A percentile compares a stretch with the other conserved stretches of the same genome.
Evolutionary conservation across 2,329 filamentous ascomycete species (phyloP).

Genomic region (Claviceps cyperi): DNA sequence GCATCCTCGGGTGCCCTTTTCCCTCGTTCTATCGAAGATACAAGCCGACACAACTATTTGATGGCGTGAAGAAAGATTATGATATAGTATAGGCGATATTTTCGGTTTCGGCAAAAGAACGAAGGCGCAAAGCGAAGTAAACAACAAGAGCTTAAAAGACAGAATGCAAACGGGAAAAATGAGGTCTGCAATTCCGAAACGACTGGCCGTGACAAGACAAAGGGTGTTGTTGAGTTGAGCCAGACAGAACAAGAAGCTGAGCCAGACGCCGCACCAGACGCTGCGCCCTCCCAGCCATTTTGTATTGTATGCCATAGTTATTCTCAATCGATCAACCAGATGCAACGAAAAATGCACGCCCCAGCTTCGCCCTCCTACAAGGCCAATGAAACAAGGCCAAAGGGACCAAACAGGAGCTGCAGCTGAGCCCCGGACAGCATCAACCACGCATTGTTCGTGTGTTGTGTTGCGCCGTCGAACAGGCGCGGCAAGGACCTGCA

Average conservation of each 20-base stretch:
- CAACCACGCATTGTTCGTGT: background rate
- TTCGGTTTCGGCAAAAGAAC: no score
- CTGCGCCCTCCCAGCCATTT: background rate
- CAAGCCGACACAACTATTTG: background rate
- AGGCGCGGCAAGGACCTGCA: background rate
- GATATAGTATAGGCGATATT: no score
- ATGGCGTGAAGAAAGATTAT: background rate
- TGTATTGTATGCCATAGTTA: no score
- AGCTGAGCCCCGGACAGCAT: no score
- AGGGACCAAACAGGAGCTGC: no score
- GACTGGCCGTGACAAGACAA: no score
- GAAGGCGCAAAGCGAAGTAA: no score
- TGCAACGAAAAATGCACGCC: background rate
- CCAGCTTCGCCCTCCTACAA: background rate
- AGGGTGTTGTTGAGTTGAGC: no score
- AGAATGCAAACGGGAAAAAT: no score
- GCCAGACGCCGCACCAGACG: background rate
- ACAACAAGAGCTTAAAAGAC: no score
- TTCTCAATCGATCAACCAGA: background rate
- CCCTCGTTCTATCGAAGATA: background rate
- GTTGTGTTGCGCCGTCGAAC: background rate
- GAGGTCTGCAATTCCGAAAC: no score
- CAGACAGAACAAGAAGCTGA: background rate
- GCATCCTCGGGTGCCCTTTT: conserved; percentile 1
- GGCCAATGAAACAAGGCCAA: no score